Conservation (phyloP, 768 basidiomycete genomes). For the Pulveroboletus sp. region DNA sequence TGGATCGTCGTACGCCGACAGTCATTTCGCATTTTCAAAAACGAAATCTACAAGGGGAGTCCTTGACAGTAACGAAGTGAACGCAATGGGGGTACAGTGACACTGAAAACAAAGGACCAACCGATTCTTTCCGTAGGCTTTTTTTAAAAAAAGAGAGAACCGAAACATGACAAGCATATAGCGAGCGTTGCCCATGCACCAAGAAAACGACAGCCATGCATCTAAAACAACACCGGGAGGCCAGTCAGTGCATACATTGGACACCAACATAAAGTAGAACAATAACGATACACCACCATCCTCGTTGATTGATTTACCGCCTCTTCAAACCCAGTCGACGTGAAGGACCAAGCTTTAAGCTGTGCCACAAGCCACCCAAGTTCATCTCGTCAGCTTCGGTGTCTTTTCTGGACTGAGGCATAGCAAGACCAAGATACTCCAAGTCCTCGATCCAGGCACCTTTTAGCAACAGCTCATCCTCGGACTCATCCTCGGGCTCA, state of each 20-base stretch:
- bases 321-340: slow-evolving; percentile 8
- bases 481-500: slow-evolving; percentile 15
- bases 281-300: neutral
- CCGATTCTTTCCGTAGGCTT: neutral
- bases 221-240: neutral
- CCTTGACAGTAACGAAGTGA: neutral
- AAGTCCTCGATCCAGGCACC: slow-evolving; percentile 19
- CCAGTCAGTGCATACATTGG: neutral
- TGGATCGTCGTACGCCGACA: neutral
- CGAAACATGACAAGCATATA: neutral
- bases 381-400: slow-evolving; percentile 29
- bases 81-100: neutral
- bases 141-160: no score
- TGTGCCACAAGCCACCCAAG: slow-evolving; percentile 13
- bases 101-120: neutral
- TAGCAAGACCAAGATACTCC: slow-evolving; percentile 18
- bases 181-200: slow-evolving; percentile 2
- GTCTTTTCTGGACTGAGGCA: neutral
- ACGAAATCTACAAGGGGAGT: no score
- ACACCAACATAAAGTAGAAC: neutral
- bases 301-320: slow-evolving; percentile 3
- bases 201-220: slow-evolving; percentile 6
- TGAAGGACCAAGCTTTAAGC: slow-evolving; percentile 3
- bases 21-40: no score
- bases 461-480: slow-evolving; percentile 23